Evolutionary conservation across 306 rosid genomes (phyloP).

Genomic region (Comarum palustre): DNA sequence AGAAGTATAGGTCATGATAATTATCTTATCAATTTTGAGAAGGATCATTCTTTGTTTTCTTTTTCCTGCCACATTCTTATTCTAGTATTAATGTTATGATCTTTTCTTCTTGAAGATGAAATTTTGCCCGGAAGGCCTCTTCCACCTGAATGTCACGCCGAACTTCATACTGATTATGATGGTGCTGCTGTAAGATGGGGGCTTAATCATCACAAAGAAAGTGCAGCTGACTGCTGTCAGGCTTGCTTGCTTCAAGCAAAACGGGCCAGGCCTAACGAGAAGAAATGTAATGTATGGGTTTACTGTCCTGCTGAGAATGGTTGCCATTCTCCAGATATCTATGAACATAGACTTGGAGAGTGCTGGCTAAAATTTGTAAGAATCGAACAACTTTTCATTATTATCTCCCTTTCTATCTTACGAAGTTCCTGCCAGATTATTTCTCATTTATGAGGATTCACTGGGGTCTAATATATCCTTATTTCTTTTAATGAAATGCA

Average conservation of each 20-base stretch:
- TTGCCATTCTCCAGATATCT: slow-evolving; percentile 87
- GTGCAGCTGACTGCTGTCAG: slow-evolving; percentile 96
- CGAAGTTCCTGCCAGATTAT: background rate
- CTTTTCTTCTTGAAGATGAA: slow-evolving; percentile 43
- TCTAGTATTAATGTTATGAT: slow-evolving; percentile 22
- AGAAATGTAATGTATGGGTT: slow-evolving; percentile 90
- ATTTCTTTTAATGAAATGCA: slow-evolving; percentile 33
- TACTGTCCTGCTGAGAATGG: slow-evolving; percentile 86
- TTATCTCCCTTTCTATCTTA: background rate
- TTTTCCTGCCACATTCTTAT: slow-evolving; percentile 19
- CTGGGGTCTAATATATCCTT: slow-evolving; percentile 23
- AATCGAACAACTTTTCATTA: slow-evolving; percentile 11
- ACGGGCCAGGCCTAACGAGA: slow-evolving; percentile 60
- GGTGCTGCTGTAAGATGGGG: slow-evolving; percentile 96
- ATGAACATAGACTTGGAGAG: slow-evolving; percentile 73
- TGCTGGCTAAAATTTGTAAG: slow-evolving; percentile 97
- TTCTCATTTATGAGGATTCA: slow-evolving; percentile 6
- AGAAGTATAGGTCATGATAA: background rate
- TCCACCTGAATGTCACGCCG: slow-evolving; percentile 60
- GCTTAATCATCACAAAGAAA: slow-evolving; percentile 83
- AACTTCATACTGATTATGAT: slow-evolving; percentile 82
- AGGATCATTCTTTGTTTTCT: slow-evolving; percentile 8
- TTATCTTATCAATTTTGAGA: slow-evolving; percentile 21
- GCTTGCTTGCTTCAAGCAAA: slow-evolving; percentile 87
- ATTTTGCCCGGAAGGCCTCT: slow-evolving; percentile 78